Conservation (phyloP, 108 stramenopile genomes). For the Cyclotella baltica region DNA sequence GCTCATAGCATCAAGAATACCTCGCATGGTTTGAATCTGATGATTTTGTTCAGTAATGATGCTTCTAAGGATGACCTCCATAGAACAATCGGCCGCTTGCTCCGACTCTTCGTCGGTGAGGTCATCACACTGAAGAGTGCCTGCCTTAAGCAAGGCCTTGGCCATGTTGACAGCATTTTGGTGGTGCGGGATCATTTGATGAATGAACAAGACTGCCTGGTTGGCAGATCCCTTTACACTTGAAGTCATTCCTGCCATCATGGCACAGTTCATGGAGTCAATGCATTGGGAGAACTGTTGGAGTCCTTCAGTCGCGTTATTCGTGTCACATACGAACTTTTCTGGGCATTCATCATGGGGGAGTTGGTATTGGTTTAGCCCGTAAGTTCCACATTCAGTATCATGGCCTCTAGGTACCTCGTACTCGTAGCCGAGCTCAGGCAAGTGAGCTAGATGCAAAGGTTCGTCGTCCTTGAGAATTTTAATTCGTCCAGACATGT, state of each 20-base stretch:
- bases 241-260: slow-evolving; percentile 74
- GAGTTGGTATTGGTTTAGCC: slow-evolving; percentile 52
- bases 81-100: slow-evolving; percentile 53
- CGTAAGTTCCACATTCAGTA: slow-evolving; percentile 76
- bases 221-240: slow-evolving; percentile 14
- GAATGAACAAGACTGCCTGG: slow-evolving; percentile 65
- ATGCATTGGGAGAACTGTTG: slow-evolving; percentile 59
- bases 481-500: slow-evolving; percentile 79
- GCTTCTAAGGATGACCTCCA: slow-evolving; percentile 63
- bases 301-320: background rate
- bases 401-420: slow-evolving; percentile 58
- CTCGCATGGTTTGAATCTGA: slow-evolving; percentile 85
- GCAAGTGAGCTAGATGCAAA: slow-evolving; percentile 35
- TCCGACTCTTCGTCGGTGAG: slow-evolving; percentile 47
- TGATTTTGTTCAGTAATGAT: slow-evolving; percentile 81
- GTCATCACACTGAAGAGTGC: slow-evolving; percentile 57
- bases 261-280: slow-evolving; percentile 76
- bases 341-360: slow-evolving; percentile 62
- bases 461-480: slow-evolving; percentile 62
- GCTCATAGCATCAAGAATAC: slow-evolving; percentile 55
- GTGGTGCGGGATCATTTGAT: slow-evolving; percentile 95
- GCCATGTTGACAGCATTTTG: slow-evolving; percentile 96
- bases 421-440: slow-evolving; percentile 69
- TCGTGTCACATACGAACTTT: slow-evolving; percentile 58
- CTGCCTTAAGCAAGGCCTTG: slow-evolving; percentile 71